Conservation (phyloP, 768 basidiomycete species). For the Leucocoprinus leucothites region DNA sequence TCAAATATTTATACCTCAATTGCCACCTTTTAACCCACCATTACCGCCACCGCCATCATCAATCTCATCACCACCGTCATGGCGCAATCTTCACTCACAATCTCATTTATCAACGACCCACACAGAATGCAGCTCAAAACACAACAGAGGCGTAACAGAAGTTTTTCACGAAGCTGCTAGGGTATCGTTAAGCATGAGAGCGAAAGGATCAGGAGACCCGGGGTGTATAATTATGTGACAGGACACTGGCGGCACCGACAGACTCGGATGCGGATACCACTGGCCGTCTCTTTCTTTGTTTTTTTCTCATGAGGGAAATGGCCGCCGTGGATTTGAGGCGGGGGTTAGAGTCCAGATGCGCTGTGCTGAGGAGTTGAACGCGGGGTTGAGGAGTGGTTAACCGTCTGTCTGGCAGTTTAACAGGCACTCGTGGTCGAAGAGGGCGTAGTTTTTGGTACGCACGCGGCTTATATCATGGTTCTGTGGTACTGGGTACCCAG, state of each 20-base stretch:
- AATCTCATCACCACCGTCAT: no score
- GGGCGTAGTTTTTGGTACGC: background rate
- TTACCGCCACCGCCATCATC: no score
- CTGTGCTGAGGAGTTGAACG: background rate
- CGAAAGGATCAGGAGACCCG: slow-evolving; percentile 57
- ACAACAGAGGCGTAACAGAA: slow-evolving; percentile 91
- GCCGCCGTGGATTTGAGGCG: background rate
- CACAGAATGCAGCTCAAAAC: slow-evolving; percentile 95
- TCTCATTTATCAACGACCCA: background rate
- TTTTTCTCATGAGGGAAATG: background rate
- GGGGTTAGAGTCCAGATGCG: background rate
- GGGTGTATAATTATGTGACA: slow-evolving; percentile 64
- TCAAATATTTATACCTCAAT: background rate
- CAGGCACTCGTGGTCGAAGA: background rate
- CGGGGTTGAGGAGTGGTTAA: no score
- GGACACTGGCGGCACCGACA: background rate
- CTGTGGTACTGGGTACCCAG: background rate
- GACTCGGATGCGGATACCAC: background rate
- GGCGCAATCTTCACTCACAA: background rate
- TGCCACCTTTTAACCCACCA: background rate
- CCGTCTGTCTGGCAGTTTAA: no score
- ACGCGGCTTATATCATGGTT: background rate
- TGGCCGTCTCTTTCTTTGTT: background rate
- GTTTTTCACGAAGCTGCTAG: slow-evolving; percentile 91
- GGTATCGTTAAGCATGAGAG: slow-evolving; percentile 71